Conservation (phyloP, 1,284 basidiomycete species). For the Athelia sp. region DNA sequence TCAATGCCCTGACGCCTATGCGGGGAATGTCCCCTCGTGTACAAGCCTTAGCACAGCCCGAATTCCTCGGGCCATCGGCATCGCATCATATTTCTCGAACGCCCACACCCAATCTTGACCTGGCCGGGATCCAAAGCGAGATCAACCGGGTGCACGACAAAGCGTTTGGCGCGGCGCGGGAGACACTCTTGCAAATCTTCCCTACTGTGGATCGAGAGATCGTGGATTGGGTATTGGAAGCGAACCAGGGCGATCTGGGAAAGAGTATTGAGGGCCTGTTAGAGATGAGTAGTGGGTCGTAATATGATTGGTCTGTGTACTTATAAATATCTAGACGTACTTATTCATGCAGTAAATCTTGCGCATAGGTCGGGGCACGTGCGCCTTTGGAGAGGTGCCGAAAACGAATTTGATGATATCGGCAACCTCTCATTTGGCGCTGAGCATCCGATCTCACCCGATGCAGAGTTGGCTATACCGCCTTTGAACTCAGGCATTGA, state of each 20-base stretch:
- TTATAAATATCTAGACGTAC: too few relatives aligned
- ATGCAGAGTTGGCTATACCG: too few relatives aligned
- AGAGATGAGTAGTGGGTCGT: conserved; percentile 61
- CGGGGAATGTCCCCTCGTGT: conserved; percentile 35
- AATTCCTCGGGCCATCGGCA: conserved; percentile 13
- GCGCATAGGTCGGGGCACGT: too few relatives aligned
- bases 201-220: conserved; percentile 77
- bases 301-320: too few relatives aligned
- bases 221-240: conserved; percentile 82
- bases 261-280: conserved; percentile 82
- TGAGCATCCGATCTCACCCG: too few relatives aligned
- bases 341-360: too few relatives aligned
- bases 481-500: too few relatives aligned
- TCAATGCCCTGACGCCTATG: conserved; percentile 17
- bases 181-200: conserved; percentile 85
- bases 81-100: conserved; percentile 51
- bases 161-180: conserved; percentile 57
- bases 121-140: conserved; percentile 68
- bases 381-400: too few relatives aligned
- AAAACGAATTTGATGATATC: too few relatives aligned
- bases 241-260: conserved; percentile 84
- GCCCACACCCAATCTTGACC: conserved; percentile 65
- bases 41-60: conserved; percentile 30
- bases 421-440: too few relatives aligned
- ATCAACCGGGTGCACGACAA: conserved; percentile 74